Percentiles rank a stretch among this genome's conserved stretches.
phyloP scores from a whole-genome alignment of 1,284 basidiomycete genomes.

The Inonotus obliquus region DNA sequence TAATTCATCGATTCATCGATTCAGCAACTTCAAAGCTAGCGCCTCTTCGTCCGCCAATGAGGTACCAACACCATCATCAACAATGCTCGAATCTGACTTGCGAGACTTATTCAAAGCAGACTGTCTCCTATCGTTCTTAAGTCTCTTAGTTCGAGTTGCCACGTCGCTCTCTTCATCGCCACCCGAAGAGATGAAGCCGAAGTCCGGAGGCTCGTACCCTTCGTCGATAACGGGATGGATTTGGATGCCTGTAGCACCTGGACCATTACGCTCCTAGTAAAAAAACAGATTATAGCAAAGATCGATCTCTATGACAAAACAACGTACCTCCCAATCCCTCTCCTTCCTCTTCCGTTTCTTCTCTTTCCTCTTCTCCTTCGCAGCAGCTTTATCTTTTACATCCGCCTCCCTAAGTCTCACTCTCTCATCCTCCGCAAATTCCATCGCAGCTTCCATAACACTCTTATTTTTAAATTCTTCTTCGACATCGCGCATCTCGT shows the following conservation, averaged over 20 bases:
- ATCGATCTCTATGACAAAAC: too few relatives aligned
- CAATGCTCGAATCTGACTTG: neutral
- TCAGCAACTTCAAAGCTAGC: conserved; percentile 42
- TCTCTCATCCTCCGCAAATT: conserved; percentile 55
- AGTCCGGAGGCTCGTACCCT: conserved; percentile 69
- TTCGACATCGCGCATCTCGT: conserved; percentile 74
- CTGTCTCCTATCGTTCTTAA: conserved; percentile 35
- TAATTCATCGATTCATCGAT: neutral
- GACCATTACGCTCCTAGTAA: conserved; percentile 22
- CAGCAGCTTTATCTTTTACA: conserved; percentile 75
- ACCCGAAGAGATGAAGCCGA: conserved; percentile 47
- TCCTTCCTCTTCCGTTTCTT: conserved; percentile 85
- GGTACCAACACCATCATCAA: conserved; percentile 14
- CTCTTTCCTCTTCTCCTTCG: conserved; percentile 83
- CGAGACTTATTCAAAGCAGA: conserved; percentile 1
- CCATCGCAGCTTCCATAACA: conserved; percentile 58
- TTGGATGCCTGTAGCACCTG: conserved; percentile 25
- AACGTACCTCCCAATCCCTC: conserved; percentile 65
- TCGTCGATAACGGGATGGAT: conserved; percentile 42
- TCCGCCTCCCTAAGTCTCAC: conserved; percentile 69
- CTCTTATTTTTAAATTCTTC: conserved; percentile 52
- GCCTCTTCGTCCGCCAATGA: conserved; percentile 49
- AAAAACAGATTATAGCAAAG: too few relatives aligned
- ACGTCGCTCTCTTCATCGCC: conserved; percentile 35
- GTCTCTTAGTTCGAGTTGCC: conserved; percentile 33